Conservation (phyloP, 1,284 basidiomycete species). For the Fistulina hepatica region DNA sequence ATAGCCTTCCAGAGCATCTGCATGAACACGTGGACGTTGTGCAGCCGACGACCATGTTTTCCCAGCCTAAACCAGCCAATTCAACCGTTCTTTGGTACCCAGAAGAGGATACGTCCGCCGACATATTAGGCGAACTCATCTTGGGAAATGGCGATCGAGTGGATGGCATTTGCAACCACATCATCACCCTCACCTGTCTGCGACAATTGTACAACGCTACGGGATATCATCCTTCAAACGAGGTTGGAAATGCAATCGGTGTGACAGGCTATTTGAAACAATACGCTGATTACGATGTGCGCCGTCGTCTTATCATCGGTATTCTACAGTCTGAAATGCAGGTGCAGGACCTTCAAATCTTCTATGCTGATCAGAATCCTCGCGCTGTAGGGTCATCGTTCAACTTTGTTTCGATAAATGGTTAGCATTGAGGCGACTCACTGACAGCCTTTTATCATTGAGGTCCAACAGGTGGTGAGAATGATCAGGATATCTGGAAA, state of each 20-base stretch:
- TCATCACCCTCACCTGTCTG: slow-evolving; percentile 42
- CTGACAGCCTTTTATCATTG: slow-evolving; percentile 2
- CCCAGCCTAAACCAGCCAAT: no score
- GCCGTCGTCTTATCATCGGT: no score
- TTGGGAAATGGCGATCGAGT: slow-evolving; percentile 25
- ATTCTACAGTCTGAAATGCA: no score
- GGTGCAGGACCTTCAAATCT: slow-evolving; percentile 44
- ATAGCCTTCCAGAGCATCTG: slow-evolving; percentile 54
- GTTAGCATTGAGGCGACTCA: slow-evolving; percentile 18
- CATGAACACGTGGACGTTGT: slow-evolving; percentile 58
- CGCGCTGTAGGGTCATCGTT: slow-evolving; percentile 34
- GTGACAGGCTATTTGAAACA: slow-evolving; percentile 45
- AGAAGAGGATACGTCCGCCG: no score
- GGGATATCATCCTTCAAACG: slow-evolving; percentile 29
- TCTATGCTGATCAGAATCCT: slow-evolving; percentile 37
- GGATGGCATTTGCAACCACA: slow-evolving; percentile 40
- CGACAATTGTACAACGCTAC: slow-evolving; percentile 40
- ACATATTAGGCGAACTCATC: no score
- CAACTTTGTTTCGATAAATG: slow-evolving; percentile 38
- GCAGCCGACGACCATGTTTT: slow-evolving; percentile 66
- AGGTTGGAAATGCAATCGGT: slow-evolving; percentile 35
- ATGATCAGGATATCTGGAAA: slow-evolving; percentile 41
- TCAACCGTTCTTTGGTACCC: no score
- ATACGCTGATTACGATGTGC: slow-evolving; percentile 44
- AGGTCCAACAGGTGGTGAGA: slow-evolving; percentile 36